Percentiles rank a stretch among this genome's conserved stretches.
Conservation (phyloP, 1,284 basidiomycete species). For the Ustilago esculenta region DNA sequence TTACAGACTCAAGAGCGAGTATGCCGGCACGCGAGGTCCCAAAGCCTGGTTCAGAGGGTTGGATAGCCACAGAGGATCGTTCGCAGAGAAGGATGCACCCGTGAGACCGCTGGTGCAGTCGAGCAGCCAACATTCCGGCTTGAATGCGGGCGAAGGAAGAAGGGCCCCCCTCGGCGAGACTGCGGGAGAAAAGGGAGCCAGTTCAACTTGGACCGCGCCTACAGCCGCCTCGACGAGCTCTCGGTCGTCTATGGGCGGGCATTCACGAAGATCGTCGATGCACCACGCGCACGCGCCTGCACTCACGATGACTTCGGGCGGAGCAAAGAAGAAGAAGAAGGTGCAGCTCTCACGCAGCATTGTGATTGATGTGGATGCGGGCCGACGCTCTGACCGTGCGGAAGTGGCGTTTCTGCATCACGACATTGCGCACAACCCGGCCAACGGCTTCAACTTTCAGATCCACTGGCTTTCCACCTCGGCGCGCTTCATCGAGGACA, state of each 20-base stretch:
- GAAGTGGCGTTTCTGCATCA: conserved; percentile 65
- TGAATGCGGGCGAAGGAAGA: conserved; percentile 5
- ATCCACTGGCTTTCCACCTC: conserved; percentile 97
- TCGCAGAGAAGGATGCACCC: conserved; percentile 28
- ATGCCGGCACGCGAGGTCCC: conserved; percentile 19
- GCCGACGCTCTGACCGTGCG: conserved; percentile 57
- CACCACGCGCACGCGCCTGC: conserved; percentile 19
- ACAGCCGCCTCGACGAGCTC: conserved; percentile 5
- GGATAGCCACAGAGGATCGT: conserved; percentile 35
- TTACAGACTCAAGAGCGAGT: conserved; percentile 51
- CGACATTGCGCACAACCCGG: conserved; percentile 65
- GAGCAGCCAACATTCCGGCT: conserved; percentile 13
- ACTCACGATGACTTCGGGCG: conserved; percentile 25
- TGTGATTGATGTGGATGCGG: conserved; percentile 63
- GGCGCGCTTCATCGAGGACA: conserved; percentile 92
- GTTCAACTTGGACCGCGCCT: not conserved
- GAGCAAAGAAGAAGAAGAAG: conserved; percentile 31
- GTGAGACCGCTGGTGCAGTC: conserved; percentile 20
- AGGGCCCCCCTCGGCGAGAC: conserved; percentile 1
- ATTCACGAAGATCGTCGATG: conserved; percentile 33
- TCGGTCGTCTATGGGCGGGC: conserved; percentile 12
- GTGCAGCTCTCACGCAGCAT: conserved; percentile 59
- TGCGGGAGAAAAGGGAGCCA: not conserved
- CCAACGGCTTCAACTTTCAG: conserved; percentile 71
- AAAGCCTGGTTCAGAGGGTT: conserved; percentile 42